These are phyloP conservation scores for Rhizophlyctis rosea DNA, from an alignment of 192 early-diverging fungal species.

Conservation along the genomic window DNA sequence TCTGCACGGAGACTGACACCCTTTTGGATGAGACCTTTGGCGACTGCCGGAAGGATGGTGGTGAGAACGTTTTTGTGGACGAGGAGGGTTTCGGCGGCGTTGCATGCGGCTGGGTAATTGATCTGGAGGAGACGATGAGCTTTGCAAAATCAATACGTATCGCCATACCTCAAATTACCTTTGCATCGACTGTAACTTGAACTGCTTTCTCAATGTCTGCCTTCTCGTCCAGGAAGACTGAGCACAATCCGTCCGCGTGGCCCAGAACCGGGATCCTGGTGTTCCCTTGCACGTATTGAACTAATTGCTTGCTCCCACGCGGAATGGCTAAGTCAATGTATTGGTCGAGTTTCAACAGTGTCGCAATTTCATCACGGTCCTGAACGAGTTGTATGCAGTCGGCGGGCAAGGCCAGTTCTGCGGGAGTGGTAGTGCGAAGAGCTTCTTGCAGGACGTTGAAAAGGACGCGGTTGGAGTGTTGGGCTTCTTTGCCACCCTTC, in stretches of 20 bases:
- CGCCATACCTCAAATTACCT: conserved; percentile 41
- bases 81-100: conserved; percentile 89
- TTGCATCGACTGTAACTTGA: conserved; percentile 85
- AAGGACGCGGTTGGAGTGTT: conserved; percentile 74
- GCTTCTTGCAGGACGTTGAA: conserved; percentile 75
- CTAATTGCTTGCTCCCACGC: conserved; percentile 86
- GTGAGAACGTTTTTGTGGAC: conserved; percentile 61
- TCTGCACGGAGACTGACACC: conserved; percentile 66
- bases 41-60: conserved; percentile 45
- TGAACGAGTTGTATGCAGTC: conserved; percentile 76
- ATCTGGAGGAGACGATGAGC: conserved; percentile 48
- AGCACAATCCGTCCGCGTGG: conserved; percentile 97
- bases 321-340: conserved; percentile 98
- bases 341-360: conserved; percentile 78
- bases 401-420: conserved; percentile 7
- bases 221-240: conserved; percentile 80
- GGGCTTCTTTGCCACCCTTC: conserved; percentile 94
- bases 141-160: neutral
- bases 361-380: conserved; percentile 84
- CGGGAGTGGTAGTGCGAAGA: conserved; percentile 47
- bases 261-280: conserved; percentile 99
- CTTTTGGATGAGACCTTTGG: conserved; percentile 52
- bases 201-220: conserved; percentile 77
- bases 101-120: conserved; percentile 94
- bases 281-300: conserved; percentile 85